These are phyloP conservation scores for Sideroxylon spinosum DNA, from an alignment of 179 eudicot species.

Conservation along the genomic window DNA sequence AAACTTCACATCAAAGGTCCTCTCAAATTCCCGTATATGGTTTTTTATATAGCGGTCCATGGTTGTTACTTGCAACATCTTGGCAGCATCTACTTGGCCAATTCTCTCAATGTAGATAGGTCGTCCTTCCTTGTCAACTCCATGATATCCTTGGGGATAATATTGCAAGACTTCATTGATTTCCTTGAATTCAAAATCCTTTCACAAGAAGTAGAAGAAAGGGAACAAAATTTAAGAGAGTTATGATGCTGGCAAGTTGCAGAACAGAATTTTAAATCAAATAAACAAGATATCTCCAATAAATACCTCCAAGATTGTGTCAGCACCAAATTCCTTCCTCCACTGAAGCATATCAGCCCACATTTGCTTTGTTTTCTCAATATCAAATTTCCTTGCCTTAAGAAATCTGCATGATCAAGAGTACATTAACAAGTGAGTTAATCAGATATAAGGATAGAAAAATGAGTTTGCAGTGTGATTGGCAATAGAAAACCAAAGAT, in stretches of 20 bases:
- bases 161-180: constrained; percentile 54
- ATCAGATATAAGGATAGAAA: not conserved
- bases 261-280: not conserved
- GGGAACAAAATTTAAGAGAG: not conserved
- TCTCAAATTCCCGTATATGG: constrained; percentile 84
- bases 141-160: constrained; percentile 91
- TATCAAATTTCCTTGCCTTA: constrained; percentile 85
- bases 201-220: not conserved
- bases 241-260: not conserved
- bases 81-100: constrained; percentile 70
- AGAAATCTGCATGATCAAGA: constrained; percentile 46
- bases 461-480: not conserved
- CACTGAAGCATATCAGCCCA: constrained; percentile 90
- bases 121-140: constrained; percentile 78
- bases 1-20: constrained; percentile 60
- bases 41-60: constrained; percentile 63
- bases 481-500: not conserved
- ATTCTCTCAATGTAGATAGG: constrained; percentile 83
- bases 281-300: not conserved
- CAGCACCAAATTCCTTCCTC: constrained; percentile 77
- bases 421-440: not conserved
- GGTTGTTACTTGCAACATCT: constrained; percentile 71
- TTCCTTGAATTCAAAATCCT: constrained; percentile 76
- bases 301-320: constrained; percentile 71
- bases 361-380: constrained; percentile 77